Conservation (phyloP, 176 grass and related monocot species). For the Neostapfia colusana region DNA sequence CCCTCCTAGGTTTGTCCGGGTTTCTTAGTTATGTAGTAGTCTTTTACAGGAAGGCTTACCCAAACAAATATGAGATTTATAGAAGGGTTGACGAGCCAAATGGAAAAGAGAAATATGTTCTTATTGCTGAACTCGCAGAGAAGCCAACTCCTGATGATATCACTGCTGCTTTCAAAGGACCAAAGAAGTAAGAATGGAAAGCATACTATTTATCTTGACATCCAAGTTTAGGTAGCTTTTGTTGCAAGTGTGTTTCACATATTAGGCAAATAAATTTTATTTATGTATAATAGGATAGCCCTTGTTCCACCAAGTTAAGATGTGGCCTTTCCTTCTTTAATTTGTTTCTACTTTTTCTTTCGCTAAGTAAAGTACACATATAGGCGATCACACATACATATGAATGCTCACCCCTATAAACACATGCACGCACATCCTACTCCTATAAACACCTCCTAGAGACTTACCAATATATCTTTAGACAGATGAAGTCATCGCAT, state of each 20-base stretch:
- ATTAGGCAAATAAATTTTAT: neutral
- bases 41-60: constrained; percentile 78
- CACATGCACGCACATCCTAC: neutral
- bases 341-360: neutral
- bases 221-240: neutral
- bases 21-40: neutral
- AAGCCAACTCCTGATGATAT: constrained; percentile 81
- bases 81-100: constrained; percentile 69
- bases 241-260: neutral
- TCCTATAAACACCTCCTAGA: too few species aligned
- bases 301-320: neutral
- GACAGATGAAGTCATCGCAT: neutral
- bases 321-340: neutral
- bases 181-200: constrained; percentile 51
- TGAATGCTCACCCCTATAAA: neutral
- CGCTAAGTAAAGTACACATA: neutral
- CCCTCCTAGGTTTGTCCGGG: neutral
- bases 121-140: constrained; percentile 63
- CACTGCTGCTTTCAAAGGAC: constrained; percentile 67
- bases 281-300: neutral
- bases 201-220: constrained; percentile 18
- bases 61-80: constrained; percentile 78
- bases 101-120: constrained; percentile 71
- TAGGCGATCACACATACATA: too few species aligned
- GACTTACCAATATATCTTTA: neutral